Conservation (phyloP, 305 asterid species). For the Fraxinus sp. region DNA sequence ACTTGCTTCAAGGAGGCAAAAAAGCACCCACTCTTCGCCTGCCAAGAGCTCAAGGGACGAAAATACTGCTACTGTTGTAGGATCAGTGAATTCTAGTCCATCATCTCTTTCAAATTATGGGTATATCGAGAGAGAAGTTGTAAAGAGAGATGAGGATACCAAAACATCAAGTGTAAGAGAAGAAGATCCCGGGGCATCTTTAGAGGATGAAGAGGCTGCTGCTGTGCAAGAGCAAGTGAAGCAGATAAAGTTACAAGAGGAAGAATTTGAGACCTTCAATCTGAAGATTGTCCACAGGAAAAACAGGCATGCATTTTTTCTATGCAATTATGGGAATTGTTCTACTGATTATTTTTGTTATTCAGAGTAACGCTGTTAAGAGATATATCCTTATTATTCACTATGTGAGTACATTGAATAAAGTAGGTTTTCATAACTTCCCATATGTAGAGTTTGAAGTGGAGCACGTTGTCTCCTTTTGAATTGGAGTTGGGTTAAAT, state of each 20-base stretch:
- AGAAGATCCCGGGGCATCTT: constrained; percentile 58
- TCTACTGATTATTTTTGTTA: constrained; percentile 18
- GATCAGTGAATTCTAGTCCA: constrained; percentile 84
- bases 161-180: constrained; percentile 47
- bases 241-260: constrained; percentile 98
- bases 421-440: not conserved
- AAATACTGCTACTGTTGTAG: constrained; percentile 40
- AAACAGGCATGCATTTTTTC: constrained; percentile 64
- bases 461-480: not conserved
- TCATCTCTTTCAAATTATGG: constrained; percentile 79
- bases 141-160: constrained; percentile 51
- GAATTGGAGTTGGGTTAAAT: not conserved
- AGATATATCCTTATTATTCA: not conserved
- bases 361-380: not conserved
- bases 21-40: constrained; percentile 70
- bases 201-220: constrained; percentile 95
- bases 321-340: constrained; percentile 16
- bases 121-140: constrained; percentile 51
- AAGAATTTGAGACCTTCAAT: constrained; percentile 89
- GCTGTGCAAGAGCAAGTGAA: constrained; percentile 98
- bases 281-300: constrained; percentile 95
- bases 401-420: not conserved
- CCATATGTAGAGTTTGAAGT: not conserved
- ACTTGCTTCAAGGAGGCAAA: constrained; percentile 70
- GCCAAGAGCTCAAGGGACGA: constrained; percentile 71